Evolutionary conservation across 208 protist species (phyloP).

Genomic region (Blastocrithidia nonstop): DNA sequence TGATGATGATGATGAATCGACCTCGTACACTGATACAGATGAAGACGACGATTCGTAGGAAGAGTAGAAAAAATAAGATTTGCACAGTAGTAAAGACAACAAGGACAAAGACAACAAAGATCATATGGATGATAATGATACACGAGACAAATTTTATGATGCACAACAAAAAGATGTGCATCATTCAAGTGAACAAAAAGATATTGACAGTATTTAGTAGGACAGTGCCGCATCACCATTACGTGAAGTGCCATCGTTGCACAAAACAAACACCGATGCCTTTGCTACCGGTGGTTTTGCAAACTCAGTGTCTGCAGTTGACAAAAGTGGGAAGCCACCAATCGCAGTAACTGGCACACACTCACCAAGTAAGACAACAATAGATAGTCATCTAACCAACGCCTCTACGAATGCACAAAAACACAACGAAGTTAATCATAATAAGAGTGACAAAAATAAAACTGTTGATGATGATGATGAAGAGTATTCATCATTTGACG

Average conservation of each 20-base stretch:
- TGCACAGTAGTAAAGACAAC: background rate
- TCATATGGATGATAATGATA: background rate
- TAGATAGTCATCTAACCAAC: background rate
- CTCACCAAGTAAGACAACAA: background rate
- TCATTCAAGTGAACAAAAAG: background rate
- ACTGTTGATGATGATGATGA: no score
- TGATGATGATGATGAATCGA: no score
- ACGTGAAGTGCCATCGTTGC: no score
- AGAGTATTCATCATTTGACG: no score
- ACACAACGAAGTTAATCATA: background rate
- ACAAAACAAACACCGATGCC: no score
- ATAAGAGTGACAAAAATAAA: background rate
- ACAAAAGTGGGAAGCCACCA: conserved; percentile 1
- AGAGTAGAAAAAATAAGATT: no score
- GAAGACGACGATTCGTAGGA: no score
- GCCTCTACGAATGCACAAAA: no score
- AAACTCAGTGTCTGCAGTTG: background rate
- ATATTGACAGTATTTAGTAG: background rate
- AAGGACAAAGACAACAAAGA: background rate
- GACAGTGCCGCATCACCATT: no score
- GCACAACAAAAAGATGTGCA: background rate
- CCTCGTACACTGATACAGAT: no score
- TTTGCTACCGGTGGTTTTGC: no score
- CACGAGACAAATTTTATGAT: background rate
- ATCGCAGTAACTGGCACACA: background rate